Evolutionary conservation across 257 asterid species (phyloP), one percentile per base, ranked within the genome.

Genomic region (Solanum habrochaites): DNA sequence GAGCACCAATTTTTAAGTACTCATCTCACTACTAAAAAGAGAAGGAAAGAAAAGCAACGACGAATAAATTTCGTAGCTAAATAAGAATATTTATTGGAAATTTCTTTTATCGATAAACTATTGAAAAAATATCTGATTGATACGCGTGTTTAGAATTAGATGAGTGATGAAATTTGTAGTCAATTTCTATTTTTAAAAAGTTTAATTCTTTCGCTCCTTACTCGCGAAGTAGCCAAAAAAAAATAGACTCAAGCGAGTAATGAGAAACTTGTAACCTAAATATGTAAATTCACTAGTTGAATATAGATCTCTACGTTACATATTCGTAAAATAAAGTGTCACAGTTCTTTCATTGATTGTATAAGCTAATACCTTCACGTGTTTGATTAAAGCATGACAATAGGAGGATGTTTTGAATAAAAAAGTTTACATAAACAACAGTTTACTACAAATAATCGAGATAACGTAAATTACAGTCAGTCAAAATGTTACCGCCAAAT

Each of bases 391-490:
- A 49, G 60, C 60, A 15, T 49, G 60, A 6, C 10, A 52, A 52
- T 16, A 18, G n/a, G 3, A 18, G n/a, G 4, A 52, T 52, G 4
- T 0, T 52, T 52, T 52, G 62, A 52, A 52, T 18, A 8, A 18
- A 52, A 16, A 52, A 0, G n/a, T n/a, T 52, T 0, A 1, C 1
- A 16, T 52, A 52, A 52, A 52, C n/a, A 6, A 0, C 0, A 3
- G 2, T 6, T 6, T 52, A 52, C 62, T 1, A 1, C n/a, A 4
- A 52, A 18, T 52, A 52, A 18, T 52, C 1, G n/a, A 77, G 2
- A 77, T 25, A 1, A 1, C 4, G 1, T 27, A 25, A 37, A 1
- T 32, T 20, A 9, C 27, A 4, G n/a, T 35, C 3, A 49, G 58
- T 12, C 1, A 27, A 27, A 27, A 27, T 8, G 27, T n/a, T n/a